phyloP scores from a whole-genome alignment of 108 stramenopile species.

The Pseudonitzschia multiseries region DNA sequence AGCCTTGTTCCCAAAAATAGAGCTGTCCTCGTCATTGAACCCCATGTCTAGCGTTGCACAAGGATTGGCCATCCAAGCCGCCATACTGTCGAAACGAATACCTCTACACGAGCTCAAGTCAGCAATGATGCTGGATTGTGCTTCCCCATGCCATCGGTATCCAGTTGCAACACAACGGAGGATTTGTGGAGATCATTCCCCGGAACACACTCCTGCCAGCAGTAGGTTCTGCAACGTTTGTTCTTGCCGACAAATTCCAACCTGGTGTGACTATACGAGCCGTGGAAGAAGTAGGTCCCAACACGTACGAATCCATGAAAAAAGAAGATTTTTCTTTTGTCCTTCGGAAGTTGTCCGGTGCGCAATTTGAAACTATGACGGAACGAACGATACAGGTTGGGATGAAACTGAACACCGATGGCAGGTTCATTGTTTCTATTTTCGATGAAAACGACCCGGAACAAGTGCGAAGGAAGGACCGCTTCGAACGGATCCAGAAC shows the following conservation, averaged over 20 bases:
- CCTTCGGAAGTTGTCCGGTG: slow-evolving; percentile 46
- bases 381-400: slow-evolving; percentile 58
- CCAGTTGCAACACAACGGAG: slow-evolving; percentile 15
- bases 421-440: slow-evolving; percentile 69
- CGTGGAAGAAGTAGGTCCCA: slow-evolving; percentile 62
- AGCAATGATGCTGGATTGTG: slow-evolving; percentile 81
- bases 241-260: slow-evolving; percentile 54
- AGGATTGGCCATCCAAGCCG: slow-evolving; percentile 81
- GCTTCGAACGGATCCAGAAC: slow-evolving; percentile 38
- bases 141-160: slow-evolving; percentile 85
- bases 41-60: slow-evolving; percentile 80
- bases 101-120: slow-evolving; percentile 65
- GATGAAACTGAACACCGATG: slow-evolving; percentile 64
- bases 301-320: slow-evolving; percentile 50
- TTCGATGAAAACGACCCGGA: slow-evolving; percentile 80
- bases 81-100: slow-evolving; percentile 56
- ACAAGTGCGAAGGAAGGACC: slow-evolving; percentile 57
- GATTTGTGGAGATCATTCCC: slow-evolving; percentile 58
- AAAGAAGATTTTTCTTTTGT: slow-evolving; percentile 69
- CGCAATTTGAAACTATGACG: slow-evolving; percentile 29
- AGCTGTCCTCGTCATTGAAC: slow-evolving; percentile 67
- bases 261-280: slow-evolving; percentile 71
- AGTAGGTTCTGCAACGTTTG: slow-evolving; percentile 57
- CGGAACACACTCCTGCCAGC: slow-evolving; percentile 69
- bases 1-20: slow-evolving; percentile 52